These are phyloP conservation scores for Aleurites moluccanus DNA, from an alignment of 441 rosid genomes.

Conservation along the genomic window DNA sequence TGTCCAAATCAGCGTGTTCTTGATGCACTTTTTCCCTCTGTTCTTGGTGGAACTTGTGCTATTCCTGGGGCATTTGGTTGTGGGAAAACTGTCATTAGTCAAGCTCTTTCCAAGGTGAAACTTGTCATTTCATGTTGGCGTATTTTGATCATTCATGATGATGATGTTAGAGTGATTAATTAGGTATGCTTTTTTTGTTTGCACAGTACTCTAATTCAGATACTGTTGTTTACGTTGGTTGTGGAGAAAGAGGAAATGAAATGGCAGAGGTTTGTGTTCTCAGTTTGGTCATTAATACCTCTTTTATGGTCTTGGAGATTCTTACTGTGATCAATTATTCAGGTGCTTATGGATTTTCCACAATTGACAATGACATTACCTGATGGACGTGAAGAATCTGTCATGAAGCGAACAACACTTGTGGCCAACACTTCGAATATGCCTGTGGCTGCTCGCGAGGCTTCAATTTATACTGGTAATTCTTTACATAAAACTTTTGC, in stretches of 20 bases:
- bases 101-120: constrained; percentile 97
- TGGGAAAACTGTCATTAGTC: constrained; percentile 99
- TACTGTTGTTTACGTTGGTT: constrained; percentile 97
- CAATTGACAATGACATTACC: constrained; percentile 99
- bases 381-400: constrained; percentile 99
- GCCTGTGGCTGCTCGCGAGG: constrained; percentile 99
- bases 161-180: constrained; percentile 12
- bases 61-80: constrained; percentile 99
- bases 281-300: constrained; percentile 15
- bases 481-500: neutral
- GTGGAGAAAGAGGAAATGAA: constrained; percentile 99
- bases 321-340: constrained; percentile 14
- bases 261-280: constrained; percentile 92
- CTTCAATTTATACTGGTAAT: constrained; percentile 97
- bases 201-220: constrained; percentile 97
- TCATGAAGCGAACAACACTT: constrained; percentile 98
- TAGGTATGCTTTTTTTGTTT: constrained; percentile 14
- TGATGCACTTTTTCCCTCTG: constrained; percentile 99
- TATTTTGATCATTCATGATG: constrained; percentile 1
- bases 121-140: constrained; percentile 16
- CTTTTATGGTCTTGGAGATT: constrained; percentile 3
- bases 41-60: constrained; percentile 99
- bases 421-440: constrained; percentile 99
- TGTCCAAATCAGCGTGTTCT: constrained; percentile 99
- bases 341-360: constrained; percentile 99